These are phyloP conservation scores for Samsoniella hepiali DNA, from an alignment of 2,329 filamentous ascomycete species.

Conservation along the genomic window DNA sequence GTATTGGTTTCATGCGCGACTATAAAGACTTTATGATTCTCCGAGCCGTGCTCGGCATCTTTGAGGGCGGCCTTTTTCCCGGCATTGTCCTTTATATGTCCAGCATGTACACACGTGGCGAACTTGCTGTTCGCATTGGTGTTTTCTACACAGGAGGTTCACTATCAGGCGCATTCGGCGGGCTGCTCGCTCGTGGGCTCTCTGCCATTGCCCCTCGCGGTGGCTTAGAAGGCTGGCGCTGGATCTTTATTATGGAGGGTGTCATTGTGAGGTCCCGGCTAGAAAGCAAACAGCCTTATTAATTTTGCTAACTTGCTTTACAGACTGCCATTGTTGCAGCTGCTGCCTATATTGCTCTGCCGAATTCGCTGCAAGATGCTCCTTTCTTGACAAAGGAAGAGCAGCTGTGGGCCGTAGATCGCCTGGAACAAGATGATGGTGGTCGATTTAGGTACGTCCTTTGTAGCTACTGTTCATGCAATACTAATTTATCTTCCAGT, in stretches of 20 bases:
- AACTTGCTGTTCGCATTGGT: slow-evolving; percentile 61
- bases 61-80: slow-evolving; percentile 63
- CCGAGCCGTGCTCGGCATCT: slow-evolving; percentile 58
- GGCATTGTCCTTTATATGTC: slow-evolving; percentile 68
- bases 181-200: slow-evolving; percentile 58
- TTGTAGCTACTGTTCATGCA: neutral
- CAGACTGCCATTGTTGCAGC: slow-evolving; percentile 53
- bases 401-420: slow-evolving; percentile 44
- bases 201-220: slow-evolving; percentile 55
- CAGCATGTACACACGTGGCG: slow-evolving; percentile 56
- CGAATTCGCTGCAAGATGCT: slow-evolving; percentile 53
- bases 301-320: neutral
- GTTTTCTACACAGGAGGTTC: slow-evolving; percentile 67
- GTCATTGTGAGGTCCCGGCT: slow-evolving; percentile 38
- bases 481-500: slow-evolving; percentile 11
- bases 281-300: neutral
- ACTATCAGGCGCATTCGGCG: slow-evolving; percentile 58
- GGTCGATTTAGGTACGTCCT: slow-evolving; percentile 32
- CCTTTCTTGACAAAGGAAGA: slow-evolving; percentile 52
- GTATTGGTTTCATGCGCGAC: slow-evolving; percentile 50
- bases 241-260: slow-evolving; percentile 62
- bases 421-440: slow-evolving; percentile 40
- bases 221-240: slow-evolving; percentile 56
- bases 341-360: slow-evolving; percentile 51
- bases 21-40: slow-evolving; percentile 59